Evolutionary conservation across 371 early-diverging fungal species (phyloP), one percentile per base, ranked within the genome.

Genomic region (Choanephora cucurbitarum): DNA sequence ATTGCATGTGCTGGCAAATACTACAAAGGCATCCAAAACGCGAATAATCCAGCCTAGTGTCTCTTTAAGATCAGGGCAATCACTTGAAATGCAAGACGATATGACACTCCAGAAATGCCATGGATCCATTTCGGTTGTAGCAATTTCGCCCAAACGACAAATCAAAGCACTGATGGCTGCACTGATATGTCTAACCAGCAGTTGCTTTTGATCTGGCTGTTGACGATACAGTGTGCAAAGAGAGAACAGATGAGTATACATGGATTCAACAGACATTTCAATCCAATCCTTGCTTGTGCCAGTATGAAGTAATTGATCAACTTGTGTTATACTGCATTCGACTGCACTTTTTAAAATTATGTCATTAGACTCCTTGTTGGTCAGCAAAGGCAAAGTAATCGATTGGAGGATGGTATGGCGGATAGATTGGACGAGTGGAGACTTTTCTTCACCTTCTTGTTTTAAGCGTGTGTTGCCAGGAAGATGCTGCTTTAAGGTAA

Each of bases 1-100:
- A 33, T 44, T 13, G 15, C 24, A 43, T 10, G 17, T 31, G 11
- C 65, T 66, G 1, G 57, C 70, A 43, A 71, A 51, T 6, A 84
- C 72, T 24, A 84, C 80, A 54, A 81, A 58, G 3, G 77, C 66
- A 59, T 84, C 85, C 54, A 84, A 46, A 4, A 81, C 58, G 24
- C 82, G 72, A 15, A 75, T 66, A 1, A 84, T 53, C 82, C 83
- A 81, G 13, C 57, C 52, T 15, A 77, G 32, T 1, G 60, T 52
- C 19, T 66, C 49, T 24, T 64, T 47, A 40, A 55, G 50, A 22
- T 7, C 4, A 3, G 22, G 28, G 44, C 19, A 18, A 42, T 58
- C 46, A 0, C n/a, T 10, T 18, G 17, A 37, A 40, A 70, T 58
- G 1, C 64, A 59, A 32, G 47, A 41, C 24, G 68, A 24, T 42